Percentiles rank a stretch among this genome's conserved stretches.
Conservation (phyloP, 2,329 filamentous ascomycete species). For the Beauveria sp. region DNA sequence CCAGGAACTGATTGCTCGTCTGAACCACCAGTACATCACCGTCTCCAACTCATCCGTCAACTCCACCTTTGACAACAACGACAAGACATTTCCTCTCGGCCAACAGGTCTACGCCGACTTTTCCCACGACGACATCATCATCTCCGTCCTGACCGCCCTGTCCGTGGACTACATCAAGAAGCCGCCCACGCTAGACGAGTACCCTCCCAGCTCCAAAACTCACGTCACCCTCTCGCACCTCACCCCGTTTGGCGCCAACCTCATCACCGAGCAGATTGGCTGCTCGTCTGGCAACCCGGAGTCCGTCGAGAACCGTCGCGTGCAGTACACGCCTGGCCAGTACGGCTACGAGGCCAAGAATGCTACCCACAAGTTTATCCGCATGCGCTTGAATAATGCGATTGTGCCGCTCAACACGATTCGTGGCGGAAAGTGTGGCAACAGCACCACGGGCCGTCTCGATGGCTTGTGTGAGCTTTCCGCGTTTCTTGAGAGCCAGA, state of each 20-base stretch:
- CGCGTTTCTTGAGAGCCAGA: conserved; percentile 34
- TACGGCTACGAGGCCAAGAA: conserved; percentile 37
- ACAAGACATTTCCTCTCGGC: conserved; percentile 59
- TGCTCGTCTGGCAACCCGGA: conserved; percentile 34
- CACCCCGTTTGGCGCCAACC: conserved; percentile 46
- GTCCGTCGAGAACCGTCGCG: conserved; percentile 29
- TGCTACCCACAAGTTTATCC: conserved; percentile 38
- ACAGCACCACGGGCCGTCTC: conserved; percentile 22
- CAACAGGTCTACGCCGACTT: conserved; percentile 68
- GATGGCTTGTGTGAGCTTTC: conserved; percentile 38
- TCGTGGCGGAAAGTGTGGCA: conserved; percentile 34
- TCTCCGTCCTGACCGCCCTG: conserved; percentile 32
- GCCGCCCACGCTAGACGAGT: conserved; percentile 33
- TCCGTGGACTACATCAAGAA: conserved; percentile 47
- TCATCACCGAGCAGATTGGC: conserved; percentile 49
- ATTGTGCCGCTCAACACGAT: conserved; percentile 40
- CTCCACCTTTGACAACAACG: conserved; percentile 56
- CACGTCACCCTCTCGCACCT: conserved; percentile 42
- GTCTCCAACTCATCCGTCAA: conserved; percentile 51
- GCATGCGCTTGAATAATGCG: conserved; percentile 42
- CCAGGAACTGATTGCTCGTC: conserved; percentile 70
- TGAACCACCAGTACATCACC: conserved; percentile 64
- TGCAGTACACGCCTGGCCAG: conserved; percentile 33
- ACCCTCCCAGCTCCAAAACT: conserved; percentile 34
- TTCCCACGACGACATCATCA: conserved; percentile 77